A percentile compares a stretch with the other conserved stretches of the same genome.
Evolutionary conservation across 108 stramenopile species (phyloP).

Genomic region (Aureococcus anophagefferens): DNA sequence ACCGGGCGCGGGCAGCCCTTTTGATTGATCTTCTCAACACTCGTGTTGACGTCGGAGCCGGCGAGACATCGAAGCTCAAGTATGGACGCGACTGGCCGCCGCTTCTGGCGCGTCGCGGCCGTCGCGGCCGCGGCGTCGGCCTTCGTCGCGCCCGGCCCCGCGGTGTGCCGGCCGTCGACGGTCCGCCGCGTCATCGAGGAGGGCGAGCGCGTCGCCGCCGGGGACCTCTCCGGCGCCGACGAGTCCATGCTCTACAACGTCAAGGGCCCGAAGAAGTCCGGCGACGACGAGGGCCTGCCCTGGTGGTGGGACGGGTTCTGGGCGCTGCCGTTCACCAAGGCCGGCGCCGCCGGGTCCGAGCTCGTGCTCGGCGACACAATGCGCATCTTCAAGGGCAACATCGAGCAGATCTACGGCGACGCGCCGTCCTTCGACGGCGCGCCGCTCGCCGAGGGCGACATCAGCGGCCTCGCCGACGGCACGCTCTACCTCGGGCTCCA

Average conservation of each 20-base stretch:
- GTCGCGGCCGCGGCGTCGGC: no score
- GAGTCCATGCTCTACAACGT: neutral
- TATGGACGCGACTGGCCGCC: no score
- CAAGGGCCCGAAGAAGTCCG: neutral
- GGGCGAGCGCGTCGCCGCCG: neutral
- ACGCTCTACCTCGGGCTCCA: constrained; percentile 86
- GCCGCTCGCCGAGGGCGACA: constrained; percentile 81
- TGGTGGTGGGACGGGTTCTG: constrained; percentile 81
- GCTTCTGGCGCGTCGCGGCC: no score
- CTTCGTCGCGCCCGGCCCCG: no score
- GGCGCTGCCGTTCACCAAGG: constrained; percentile 59
- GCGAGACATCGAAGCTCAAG: no score
- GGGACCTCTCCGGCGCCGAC: neutral
- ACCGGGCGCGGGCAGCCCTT: no score
- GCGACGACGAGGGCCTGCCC: constrained; percentile 36
- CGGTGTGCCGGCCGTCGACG: no score
- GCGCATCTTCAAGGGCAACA: constrained; percentile 71
- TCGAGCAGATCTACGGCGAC: constrained; percentile 88
- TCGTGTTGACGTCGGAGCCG: no score
- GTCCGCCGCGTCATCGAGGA: no score
- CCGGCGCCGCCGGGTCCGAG: constrained; percentile 49
- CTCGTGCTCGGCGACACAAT: constrained; percentile 68
- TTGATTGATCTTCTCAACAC: no score
- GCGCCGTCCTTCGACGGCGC: constrained; percentile 76
- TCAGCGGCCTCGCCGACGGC: constrained; percentile 75